phyloP scores from a whole-genome alignment of 306 rosid species.

The Ammopiptanthus mongolicus region DNA sequence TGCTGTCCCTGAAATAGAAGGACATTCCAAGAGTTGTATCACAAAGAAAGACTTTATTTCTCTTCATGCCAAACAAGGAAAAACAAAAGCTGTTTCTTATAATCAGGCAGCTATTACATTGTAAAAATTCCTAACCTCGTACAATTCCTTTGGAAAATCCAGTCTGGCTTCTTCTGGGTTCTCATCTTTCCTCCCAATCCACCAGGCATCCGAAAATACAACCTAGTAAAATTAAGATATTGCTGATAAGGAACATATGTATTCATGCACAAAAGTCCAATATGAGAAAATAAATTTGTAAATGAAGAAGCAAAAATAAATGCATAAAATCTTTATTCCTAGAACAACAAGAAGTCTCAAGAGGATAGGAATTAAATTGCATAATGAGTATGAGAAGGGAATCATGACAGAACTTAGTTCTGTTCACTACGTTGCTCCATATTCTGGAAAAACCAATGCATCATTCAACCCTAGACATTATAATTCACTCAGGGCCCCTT shows the following conservation, averaged over 20 bases:
- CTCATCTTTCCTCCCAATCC: constrained; percentile 83
- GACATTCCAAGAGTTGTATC: constrained; percentile 1
- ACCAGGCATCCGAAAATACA: constrained; percentile 92
- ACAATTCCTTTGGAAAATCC: constrained; percentile 70
- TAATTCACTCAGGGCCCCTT: not conserved
- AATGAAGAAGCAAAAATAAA: not conserved
- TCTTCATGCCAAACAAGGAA: not conserved
- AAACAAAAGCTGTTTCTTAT: constrained; percentile 19
- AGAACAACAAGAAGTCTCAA: not conserved
- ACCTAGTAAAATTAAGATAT: constrained; percentile 43
- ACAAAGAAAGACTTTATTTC: not conserved
- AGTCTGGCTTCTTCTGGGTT: constrained; percentile 77
- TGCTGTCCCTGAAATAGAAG: constrained; percentile 49
- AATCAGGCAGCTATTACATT: not conserved
- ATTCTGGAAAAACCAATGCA: not conserved
- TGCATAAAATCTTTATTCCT: not conserved
- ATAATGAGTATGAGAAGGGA: not conserved
- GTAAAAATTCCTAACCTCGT: constrained; percentile 38
- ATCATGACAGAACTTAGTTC: not conserved
- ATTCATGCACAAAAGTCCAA: constrained; percentile 1
- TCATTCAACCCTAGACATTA: not conserved
- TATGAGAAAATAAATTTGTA: constrained; percentile 8
- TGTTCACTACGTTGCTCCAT: not conserved
- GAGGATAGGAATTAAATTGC: not conserved
- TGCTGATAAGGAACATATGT: not conserved